Base-by-base conservation (phyloP, 805 yeast species). In the Ogataea ganodermae region DNA sequence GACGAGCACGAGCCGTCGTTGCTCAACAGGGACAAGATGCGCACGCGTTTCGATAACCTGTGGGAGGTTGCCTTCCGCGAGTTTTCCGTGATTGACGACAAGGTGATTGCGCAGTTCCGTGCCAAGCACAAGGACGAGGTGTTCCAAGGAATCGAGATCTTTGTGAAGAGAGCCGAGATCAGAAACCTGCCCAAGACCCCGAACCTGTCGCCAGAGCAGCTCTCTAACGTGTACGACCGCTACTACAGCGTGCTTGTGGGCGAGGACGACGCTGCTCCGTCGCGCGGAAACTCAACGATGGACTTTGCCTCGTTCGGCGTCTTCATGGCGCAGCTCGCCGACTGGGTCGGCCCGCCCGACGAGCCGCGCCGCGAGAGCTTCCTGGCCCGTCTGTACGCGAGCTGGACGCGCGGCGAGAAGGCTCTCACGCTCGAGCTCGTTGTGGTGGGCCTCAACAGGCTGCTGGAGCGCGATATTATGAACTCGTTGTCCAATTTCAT, bases 21-120 rank as follows among this genome's bases (percentile, higher is more conserved):
- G 6, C 82, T 86, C 58, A 79, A 79, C 22, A 82, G 81, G 57
- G 78, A 78, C 42, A 78, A 84, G 55, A 74, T 79, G 28, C 80
- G 89, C 38, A 86, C 97, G 2, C 84, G 83, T 57, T 94, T 94
- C 66, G 97, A 92, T 67, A 94, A 88, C 55, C 74, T 94, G 17
- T 73, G 92, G 68, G 96, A 90, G 9, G 89, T 90, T 1, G 94
- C 99, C 0, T 91, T 92, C 70, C 86, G 86, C 59, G 99, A 94
- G 62, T 94, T 94, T 65, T 75, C 86, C 7, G 82, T 82, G 6
- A 78, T 94, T 18, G 83, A 89, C 26, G 96, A 91, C 49, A 84
- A 81, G 1, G 74, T 81, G 65, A 81, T 94, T 35, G 75, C 74
- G 18, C 84, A 78, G 48, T 84, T 83, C 58, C 78, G 98, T 44